Conservation (phyloP, 2,329 filamentous ascomycete species). For the Fusarium sp. region DNA sequence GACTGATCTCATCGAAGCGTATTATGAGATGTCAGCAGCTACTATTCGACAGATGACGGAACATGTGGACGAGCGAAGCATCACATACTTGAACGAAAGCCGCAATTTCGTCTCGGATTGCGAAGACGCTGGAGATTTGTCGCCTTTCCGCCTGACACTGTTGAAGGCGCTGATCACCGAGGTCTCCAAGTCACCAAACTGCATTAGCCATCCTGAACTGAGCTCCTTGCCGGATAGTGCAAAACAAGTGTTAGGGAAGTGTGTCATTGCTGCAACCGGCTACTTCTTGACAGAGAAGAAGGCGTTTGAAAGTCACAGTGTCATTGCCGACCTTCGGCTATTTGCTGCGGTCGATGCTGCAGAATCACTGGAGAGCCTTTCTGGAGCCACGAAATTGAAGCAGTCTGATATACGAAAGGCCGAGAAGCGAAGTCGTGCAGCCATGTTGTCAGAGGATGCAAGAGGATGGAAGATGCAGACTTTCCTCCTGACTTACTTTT, state of each 20-base stretch:
- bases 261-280: conserved; percentile 40
- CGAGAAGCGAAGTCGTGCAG: conserved; percentile 48
- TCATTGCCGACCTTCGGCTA: conserved; percentile 41
- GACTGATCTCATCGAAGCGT: conserved; percentile 49
- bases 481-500: conserved; percentile 54
- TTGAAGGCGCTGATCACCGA: conserved; percentile 49
- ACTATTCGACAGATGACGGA: conserved; percentile 56
- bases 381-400: conserved; percentile 40
- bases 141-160: conserved; percentile 49
- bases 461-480: conserved; percentile 58
- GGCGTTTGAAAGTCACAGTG: conserved; percentile 39
- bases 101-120: conserved; percentile 42
- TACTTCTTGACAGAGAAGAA: conserved; percentile 47
- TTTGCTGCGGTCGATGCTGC: conserved; percentile 50
- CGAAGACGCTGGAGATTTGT: conserved; percentile 35
- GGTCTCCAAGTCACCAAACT: conserved; percentile 43
- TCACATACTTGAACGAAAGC: conserved; percentile 50
- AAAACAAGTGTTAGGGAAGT: conserved; percentile 42
- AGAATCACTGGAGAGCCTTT: conserved; percentile 34
- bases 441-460: conserved; percentile 49
- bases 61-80: conserved; percentile 54
- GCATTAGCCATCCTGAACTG: conserved; percentile 39
- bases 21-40: conserved; percentile 45
- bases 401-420: conserved; percentile 48
- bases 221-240: conserved; percentile 38